Percentiles rank a stretch among this genome's conserved stretches.
phyloP scores from a whole-genome alignment of 179 eudicot genomes.

The Nepenthes alata region DNA sequence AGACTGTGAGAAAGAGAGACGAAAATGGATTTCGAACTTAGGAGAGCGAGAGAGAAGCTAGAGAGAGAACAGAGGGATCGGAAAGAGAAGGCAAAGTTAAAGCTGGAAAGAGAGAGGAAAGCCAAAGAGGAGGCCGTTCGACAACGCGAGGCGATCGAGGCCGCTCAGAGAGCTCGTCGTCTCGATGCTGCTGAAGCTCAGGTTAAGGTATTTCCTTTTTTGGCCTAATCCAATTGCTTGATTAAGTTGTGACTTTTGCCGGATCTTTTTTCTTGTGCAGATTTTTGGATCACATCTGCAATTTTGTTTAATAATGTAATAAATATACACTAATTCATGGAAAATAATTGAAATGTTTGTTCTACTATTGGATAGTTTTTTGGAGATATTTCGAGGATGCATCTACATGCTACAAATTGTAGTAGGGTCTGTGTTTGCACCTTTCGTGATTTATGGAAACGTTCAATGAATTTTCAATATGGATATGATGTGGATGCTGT shows the following conservation, averaged over 20 bases:
- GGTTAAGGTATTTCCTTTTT: constrained; percentile 31
- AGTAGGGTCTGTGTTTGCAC: too few relatives aligned
- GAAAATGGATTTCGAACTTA: constrained; percentile 69
- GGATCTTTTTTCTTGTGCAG: too few relatives aligned
- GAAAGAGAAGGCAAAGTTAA: constrained; percentile 50
- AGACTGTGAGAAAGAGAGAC: neutral
- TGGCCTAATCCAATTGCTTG: neutral
- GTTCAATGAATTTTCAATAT: too few relatives aligned
- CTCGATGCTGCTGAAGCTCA: constrained; percentile 72
- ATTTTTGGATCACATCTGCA: too few relatives aligned
- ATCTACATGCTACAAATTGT: too few relatives aligned
- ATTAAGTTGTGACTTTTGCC: neutral
- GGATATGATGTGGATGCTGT: too few relatives aligned
- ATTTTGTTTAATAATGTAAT: too few relatives aligned
- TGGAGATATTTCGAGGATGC: too few relatives aligned
- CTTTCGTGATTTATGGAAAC: too few relatives aligned
- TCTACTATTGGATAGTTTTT: too few relatives aligned
- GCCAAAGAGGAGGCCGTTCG: constrained; percentile 54
- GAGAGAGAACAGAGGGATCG: constrained; percentile 75
- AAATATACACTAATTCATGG: too few relatives aligned
- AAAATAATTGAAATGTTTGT: too few relatives aligned
- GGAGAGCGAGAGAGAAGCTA: constrained; percentile 85
- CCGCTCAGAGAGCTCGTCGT: constrained; percentile 54
- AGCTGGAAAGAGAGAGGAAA: constrained; percentile 47
- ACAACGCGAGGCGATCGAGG: constrained; percentile 62